Conservation (phyloP, 106 monocot species). For the Agapanthus africanus region DNA sequence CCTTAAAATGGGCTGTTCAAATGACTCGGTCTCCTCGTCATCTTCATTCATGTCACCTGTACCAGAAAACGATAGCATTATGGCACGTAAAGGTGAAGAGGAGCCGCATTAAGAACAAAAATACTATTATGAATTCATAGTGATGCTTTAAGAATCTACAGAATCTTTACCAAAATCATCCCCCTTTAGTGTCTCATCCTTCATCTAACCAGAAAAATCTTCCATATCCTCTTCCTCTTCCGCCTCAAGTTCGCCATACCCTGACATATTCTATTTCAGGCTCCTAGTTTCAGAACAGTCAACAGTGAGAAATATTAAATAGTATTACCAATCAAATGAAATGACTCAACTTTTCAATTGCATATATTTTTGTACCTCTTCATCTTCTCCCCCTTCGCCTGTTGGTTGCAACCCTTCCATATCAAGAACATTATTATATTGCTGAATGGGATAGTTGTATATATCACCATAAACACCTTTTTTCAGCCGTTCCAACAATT, state of each 20-base stretch:
- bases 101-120: not conserved
- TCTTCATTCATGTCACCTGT: no score
- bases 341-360: not conserved
- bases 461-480: slow-evolving; percentile 92
- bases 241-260: slow-evolving; percentile 61
- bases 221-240: slow-evolving; percentile 79
- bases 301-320: not conserved
- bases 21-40: slow-evolving; percentile 19
- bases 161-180: no score
- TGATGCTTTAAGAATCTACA: no score
- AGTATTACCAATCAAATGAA: no score
- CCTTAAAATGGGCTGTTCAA: slow-evolving; percentile 10
- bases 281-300: slow-evolving; percentile 33
- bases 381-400: slow-evolving; percentile 45
- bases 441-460: slow-evolving; percentile 58
- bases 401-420: slow-evolving; percentile 50
- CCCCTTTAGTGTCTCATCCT: no score
- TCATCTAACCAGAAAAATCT: slow-evolving; percentile 55
- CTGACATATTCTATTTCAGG: slow-evolving; percentile 84
- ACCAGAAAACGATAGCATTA: no score
- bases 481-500: slow-evolving; percentile 70
- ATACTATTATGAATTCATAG: not conserved
- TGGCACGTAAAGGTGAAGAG: not conserved
- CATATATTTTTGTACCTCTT: slow-evolving; percentile 23
- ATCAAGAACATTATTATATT: slow-evolving; percentile 59